Percentiles rank a stretch among this genome's conserved stretches.
phyloP scores from a whole-genome alignment of 176 grass and related monocot species.

The Pharus latifolius region DNA sequence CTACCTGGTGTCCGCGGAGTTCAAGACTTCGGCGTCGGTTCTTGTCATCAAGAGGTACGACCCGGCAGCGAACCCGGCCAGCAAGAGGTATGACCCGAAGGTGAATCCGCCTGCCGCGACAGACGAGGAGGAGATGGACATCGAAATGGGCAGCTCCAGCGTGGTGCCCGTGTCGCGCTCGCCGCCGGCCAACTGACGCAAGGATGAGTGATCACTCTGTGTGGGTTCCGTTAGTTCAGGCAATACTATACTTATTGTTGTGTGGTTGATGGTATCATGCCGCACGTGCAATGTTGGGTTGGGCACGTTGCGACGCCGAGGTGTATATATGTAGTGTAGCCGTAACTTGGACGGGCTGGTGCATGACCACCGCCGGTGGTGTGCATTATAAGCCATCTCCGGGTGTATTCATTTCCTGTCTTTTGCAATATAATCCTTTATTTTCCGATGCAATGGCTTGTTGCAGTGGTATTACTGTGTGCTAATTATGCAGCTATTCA shows the following conservation, averaged over 20 bases:
- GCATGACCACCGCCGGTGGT: background rate
- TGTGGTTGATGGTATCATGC: background rate
- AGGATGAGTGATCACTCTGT: too few species aligned
- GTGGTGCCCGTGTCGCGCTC: background rate
- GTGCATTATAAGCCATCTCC: too few species aligned
- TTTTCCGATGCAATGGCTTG: too few species aligned
- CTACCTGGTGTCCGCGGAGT: slow-evolving; percentile 47
- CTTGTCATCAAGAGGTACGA: slow-evolving; percentile 44
- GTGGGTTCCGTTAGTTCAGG: too few species aligned
- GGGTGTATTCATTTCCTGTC: too few species aligned
- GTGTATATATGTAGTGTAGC: background rate
- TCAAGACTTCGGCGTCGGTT: slow-evolving; percentile 45
- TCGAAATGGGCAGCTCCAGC: background rate
- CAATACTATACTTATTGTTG: background rate
- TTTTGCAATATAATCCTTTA: background rate
- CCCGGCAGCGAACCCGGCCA: slow-evolving; percentile 24
- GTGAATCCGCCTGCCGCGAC: slow-evolving; percentile 8
- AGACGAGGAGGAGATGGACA: slow-evolving; percentile 20
- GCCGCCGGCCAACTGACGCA: background rate
- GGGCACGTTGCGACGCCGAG: background rate
- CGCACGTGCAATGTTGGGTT: background rate
- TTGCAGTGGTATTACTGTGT: too few species aligned
- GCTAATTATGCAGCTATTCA: too few species aligned
- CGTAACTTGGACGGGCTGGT: background rate
- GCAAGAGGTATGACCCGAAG: slow-evolving; percentile 34